Base-by-base conservation (phyloP, 2,329 filamentous ascomycete species). In the Claviceps fusiformis region DNA sequence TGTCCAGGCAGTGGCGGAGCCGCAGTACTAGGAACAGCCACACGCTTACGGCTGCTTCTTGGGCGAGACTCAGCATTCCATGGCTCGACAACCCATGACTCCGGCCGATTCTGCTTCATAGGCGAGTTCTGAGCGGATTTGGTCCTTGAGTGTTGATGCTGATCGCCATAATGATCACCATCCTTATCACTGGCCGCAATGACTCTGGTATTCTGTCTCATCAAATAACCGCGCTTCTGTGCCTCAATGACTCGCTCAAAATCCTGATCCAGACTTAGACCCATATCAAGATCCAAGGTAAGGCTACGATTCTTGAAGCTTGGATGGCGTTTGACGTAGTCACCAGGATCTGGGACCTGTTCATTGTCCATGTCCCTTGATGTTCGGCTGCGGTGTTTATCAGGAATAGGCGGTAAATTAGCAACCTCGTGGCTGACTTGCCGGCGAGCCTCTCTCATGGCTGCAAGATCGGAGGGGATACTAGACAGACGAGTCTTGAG, bases 211-310 rank as follows among this genome's bases (percentile, higher is more conserved):
- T 97, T 98, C 64, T 98, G 92, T 64, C 93, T 85, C 92, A 97
- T 98, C 49, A 97, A 78, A 67, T 98, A 98, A 55, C 93, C 93
- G 75, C 95, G 91, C 90, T 97, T 97, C 86, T 96, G 91, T 68
- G 85, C 81, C 73, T 96, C 90, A 64, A 97, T 95, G 55, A 97
- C 88, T 58, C 92, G 82, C 65, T 97, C 90, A 70, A 97, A 96
- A 68, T 96, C 93, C 64, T 87, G 82, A 64, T 95, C 89, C 49
- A 97, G 80, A 60, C 89, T 92, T 59, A 95, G 83, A 58, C 88
- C 88, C 55, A 93, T 78, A 65, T 92, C 89, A 59, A 90, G 83
- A 64, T 87, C 83, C 61, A 95, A 73, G 8, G 89, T 89, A 59
- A 96, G 79, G 64, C 93, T 91, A 52, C 89, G 80, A 63, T 89